Evolutionary conservation across 2,329 filamentous ascomycete species (phyloP).

Genomic region (Pseudogymnoascus sp.): DNA sequence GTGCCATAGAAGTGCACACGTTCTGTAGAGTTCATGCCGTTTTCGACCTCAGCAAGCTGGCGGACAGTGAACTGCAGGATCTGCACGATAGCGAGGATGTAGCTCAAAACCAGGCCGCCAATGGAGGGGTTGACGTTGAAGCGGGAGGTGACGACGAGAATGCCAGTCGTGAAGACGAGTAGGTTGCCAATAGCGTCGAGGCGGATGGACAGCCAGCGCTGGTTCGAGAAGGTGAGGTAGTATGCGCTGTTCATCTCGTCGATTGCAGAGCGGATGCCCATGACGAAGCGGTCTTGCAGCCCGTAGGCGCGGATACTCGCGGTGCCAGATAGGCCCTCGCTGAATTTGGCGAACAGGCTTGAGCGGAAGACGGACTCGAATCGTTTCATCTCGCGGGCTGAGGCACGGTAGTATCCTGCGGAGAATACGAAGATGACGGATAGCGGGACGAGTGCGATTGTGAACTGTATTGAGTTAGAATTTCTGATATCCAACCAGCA

Average conservation of each 20-base stretch:
- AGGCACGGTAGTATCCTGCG: slow-evolving; percentile 81
- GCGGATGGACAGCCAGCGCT: slow-evolving; percentile 83
- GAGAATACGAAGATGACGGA: slow-evolving; percentile 74
- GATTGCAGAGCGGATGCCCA: slow-evolving; percentile 63
- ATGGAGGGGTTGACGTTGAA: slow-evolving; percentile 82
- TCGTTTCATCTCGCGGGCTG: slow-evolving; percentile 88
- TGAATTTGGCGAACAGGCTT: slow-evolving; percentile 82
- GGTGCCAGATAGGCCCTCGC: slow-evolving; percentile 77
- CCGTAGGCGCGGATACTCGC: slow-evolving; percentile 87
- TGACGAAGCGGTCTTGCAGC: slow-evolving; percentile 66
- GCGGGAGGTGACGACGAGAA: slow-evolving; percentile 85
- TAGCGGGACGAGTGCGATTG: slow-evolving; percentile 61
- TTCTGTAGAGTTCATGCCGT: slow-evolving; percentile 96
- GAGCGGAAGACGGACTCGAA: slow-evolving; percentile 87
- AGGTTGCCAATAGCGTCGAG: slow-evolving; percentile 78
- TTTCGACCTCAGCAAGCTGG: slow-evolving; percentile 91
- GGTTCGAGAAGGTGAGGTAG: slow-evolving; percentile 91
- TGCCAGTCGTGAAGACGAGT: slow-evolving; percentile 80
- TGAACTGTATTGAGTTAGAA: slow-evolving; percentile 30
- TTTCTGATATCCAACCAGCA: neutral
- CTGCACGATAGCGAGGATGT: slow-evolving; percentile 87
- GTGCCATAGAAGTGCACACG: slow-evolving; percentile 85
- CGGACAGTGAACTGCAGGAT: slow-evolving; percentile 95
- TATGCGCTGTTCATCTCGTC: slow-evolving; percentile 93
- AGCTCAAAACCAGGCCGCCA: slow-evolving; percentile 80